Base-by-base conservation (phyloP, 2,329 filamentous ascomycete species). In the Trichoderma sp. region DNA sequence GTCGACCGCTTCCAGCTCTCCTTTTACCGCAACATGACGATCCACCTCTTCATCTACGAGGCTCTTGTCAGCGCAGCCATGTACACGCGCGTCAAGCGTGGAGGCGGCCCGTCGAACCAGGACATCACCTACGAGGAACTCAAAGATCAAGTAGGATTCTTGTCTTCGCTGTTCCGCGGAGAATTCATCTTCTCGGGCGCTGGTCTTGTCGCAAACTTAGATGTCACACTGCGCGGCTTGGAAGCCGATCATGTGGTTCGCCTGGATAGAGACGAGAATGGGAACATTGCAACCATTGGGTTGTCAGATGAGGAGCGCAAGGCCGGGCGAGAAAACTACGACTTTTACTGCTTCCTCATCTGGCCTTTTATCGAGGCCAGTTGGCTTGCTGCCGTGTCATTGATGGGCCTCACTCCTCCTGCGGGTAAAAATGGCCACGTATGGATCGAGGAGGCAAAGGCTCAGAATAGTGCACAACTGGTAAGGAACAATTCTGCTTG, bases 21-120 rank as follows among this genome's bases (percentile, higher is more conserved):
- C 0, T 99, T 99, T 81, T 99, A 99, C 82, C 91, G 96, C 67
- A 99, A 99, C 81, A 98, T 98, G 96, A 98, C 95, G 0, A 99
- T 99, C 73, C 96, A 99, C 79, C 88, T 99, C 6, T 99, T 99
- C 81, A 96, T 99, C 71, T 92, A 94, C 2, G 95, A 98, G 79
- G 93, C 95, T 0, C 85, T 99, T 5, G 93, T 98, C 26, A 96
- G 93, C 73, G 93, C 91, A 5, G 93, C 93, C 32, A 91, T 99
- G 86, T 99, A 99, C 80, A 96, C 91, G 0, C 89, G 90, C 58
- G 92, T 98, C 69, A 99, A 99, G 81, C 90, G 90, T 73, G 96
- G 96, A 17, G 95, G 95, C n/a, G 93, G 93, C 0, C 92, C 93
- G 0, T 86, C 90, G 4, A 89, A 92, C 75, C 94, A 98, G 79